These are phyloP conservation scores for Tricholoma furcatifolium DNA, from an alignment of 768 basidiomycete genomes.

Conservation along the genomic window DNA sequence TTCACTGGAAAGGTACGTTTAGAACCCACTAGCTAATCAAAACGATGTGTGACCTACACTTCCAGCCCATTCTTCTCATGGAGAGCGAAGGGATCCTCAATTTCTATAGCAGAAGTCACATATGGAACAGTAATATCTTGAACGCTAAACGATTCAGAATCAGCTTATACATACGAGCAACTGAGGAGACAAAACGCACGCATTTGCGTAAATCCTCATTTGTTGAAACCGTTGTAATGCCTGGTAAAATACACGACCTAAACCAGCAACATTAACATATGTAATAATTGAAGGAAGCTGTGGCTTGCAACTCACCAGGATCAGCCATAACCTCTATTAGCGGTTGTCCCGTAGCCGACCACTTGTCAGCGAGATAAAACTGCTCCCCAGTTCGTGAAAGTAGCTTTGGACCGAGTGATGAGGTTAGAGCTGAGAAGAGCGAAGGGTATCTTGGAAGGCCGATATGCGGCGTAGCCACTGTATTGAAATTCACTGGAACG, in stretches of 20 bases:
- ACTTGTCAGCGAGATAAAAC: conserved; percentile 73
- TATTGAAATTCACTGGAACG: conserved; percentile 76
- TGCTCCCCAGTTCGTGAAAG: conserved; percentile 81
- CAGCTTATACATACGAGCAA: neutral
- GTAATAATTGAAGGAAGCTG: neutral
- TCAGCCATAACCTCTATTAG: conserved; percentile 80
- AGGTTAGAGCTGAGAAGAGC: conserved; percentile 50
- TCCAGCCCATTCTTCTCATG: conserved; percentile 56
- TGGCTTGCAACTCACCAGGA: conserved; percentile 44
- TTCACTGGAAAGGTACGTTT: conserved; percentile 36
- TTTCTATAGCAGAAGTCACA: conserved; percentile 72
- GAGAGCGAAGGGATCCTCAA: conserved; percentile 62
- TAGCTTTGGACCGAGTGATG: conserved; percentile 62
- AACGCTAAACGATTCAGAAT: conserved; percentile 36
- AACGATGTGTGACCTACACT: conserved; percentile 40
- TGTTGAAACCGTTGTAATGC: conserved; percentile 65
- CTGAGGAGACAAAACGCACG: conserved; percentile 40
- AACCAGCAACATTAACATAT: neutral
- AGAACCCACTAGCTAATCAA: neutral
- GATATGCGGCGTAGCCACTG: conserved; percentile 81
- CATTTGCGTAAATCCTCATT: conserved; percentile 79
- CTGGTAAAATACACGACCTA: conserved; percentile 76
- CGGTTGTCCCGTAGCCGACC: conserved; percentile 63
- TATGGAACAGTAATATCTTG: conserved; percentile 85
- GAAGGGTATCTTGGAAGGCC: conserved; percentile 69